Percentiles rank a stretch among this genome's conserved stretches.
phyloP scores from a whole-genome alignment of 306 rosid species.

The Rubus parviflorus region DNA sequence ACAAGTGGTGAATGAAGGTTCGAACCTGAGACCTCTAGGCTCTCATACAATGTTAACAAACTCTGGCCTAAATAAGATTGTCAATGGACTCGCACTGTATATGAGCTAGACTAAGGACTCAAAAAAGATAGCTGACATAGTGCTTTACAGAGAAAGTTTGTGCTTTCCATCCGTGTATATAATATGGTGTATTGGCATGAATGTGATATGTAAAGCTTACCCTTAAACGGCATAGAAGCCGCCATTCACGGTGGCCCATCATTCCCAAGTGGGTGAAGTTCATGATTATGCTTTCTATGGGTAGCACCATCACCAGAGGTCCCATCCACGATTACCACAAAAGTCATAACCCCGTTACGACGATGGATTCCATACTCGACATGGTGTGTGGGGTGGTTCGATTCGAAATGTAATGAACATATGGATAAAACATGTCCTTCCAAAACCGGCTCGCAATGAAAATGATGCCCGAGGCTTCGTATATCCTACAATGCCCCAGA shows the following conservation, averaged over 20 bases:
- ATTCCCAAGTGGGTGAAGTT: not conserved
- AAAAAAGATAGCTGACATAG: not conserved
- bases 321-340: not conserved
- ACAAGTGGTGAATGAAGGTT: not conserved
- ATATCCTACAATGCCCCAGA: not conserved
- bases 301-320: not conserved
- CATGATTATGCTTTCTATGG: not conserved
- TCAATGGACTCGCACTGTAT: not conserved
- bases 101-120: no score
- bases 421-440: not conserved
- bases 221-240: not conserved
- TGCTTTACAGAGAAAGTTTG: no score
- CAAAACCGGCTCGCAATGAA: not conserved
- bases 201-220: not conserved
- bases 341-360: not conserved
- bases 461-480: no score
- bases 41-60: not conserved
- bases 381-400: conserved; percentile 7
- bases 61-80: not conserved
- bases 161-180: no score
- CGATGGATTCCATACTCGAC: not conserved
- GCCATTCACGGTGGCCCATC: conserved; percentile 8
- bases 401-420: not conserved
- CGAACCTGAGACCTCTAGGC: no score
- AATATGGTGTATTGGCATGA: no score